Base-by-base conservation (phyloP, 1,284 basidiomycete genomes). In the Limonomyces culmigenus region DNA sequence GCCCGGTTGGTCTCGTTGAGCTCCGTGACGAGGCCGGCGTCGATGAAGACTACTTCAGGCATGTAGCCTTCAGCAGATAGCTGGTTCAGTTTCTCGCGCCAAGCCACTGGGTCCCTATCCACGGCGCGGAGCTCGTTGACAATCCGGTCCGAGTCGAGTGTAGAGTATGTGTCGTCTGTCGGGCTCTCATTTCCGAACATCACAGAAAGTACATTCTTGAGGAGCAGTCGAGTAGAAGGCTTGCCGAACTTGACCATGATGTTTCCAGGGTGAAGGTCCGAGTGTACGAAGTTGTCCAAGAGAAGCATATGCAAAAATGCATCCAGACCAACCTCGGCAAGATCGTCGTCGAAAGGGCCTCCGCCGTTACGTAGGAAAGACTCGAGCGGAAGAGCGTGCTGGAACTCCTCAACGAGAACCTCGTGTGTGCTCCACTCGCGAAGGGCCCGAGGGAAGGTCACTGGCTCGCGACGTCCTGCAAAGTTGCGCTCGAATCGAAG, bases 271-370 rank as follows among this genome's bases (percentile, higher is more conserved):
- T 87, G 85, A 18, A 95, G 66, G 54, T 95, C 93, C 3, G 92
- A 78, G 53, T 98, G 93, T 2, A 93, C 91, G 56, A 96, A 99
- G 55, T 99, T 98, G 59, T 99, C 93, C 33, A 98, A 65, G 1
- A 99, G 64, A 16, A 99, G 72, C 93, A 99, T 99, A 59, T 96
- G 89, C 51, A 99, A 54, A 58, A 98, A 99, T 1, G 92, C 89
- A 53, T 98, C 91, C 12, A 98, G 63, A 8, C 95, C 95, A 13
- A 92, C 68, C 38, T 86, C 92, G 4, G 95, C 93, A 29, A 99
- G 73, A 39, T 80, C 72, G 39, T 81, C 74, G 49, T 97, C 88
- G 50, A 74, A 98, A 4, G 85, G 84, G 0, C 87, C 92, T 17
- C 88, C 91, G 1, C 93, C 91, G 42, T 92, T 84, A 41, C 64